Evolutionary conservation across 805 yeast species (phyloP).

Genomic region (Zygoascus flipseniorum): DNA sequence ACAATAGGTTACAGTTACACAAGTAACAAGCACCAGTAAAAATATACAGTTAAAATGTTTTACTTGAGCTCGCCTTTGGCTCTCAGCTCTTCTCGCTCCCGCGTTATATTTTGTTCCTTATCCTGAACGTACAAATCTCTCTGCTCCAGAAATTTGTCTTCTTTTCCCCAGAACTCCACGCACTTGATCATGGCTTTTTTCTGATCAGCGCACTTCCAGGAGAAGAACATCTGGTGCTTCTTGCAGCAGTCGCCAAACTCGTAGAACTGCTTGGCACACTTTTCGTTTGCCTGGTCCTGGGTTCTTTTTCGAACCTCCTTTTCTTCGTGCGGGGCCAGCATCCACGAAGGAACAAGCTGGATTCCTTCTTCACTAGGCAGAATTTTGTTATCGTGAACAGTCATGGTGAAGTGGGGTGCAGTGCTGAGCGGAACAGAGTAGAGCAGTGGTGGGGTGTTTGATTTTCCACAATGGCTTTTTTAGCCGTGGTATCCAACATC

Average conservation of each 20-base stretch:
- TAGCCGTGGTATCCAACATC: too few relatives aligned
- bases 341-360: constrained; percentile 27
- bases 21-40: too few relatives aligned
- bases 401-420: neutral
- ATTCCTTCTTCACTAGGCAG: neutral
- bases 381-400: neutral
- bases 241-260: constrained; percentile 27
- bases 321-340: constrained; percentile 32
- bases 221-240: constrained; percentile 28
- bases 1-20: too few relatives aligned
- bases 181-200: constrained; percentile 28
- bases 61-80: neutral
- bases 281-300: constrained; percentile 26
- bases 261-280: constrained; percentile 24
- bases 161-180: constrained; percentile 28
- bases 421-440: neutral
- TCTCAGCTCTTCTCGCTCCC: neutral
- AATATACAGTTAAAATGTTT: too few relatives aligned
- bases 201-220: constrained; percentile 30
- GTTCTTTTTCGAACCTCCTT: constrained; percentile 26
- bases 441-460: neutral
- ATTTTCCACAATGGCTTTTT: too few relatives aligned
- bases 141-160: constrained; percentile 22
- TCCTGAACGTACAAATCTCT: constrained; percentile 24
- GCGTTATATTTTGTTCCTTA: constrained; percentile 14